Evolutionary conservation across 768 basidiomycete genomes (phyloP), one percentile per base, ranked within the genome.

Genomic region (Strobilomyces confusus): DNA sequence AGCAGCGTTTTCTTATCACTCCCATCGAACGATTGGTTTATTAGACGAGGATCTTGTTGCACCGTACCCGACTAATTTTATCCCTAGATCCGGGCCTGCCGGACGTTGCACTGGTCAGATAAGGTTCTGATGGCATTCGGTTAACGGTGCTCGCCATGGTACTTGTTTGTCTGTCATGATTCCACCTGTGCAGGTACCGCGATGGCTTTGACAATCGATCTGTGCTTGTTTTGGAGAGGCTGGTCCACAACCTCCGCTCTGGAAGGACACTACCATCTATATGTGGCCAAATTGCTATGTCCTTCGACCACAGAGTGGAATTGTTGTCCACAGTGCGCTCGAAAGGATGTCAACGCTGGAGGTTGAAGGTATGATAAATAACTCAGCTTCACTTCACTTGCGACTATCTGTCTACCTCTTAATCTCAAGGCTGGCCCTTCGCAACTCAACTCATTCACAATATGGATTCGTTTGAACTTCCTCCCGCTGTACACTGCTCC

Each of bases 331-430:
- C 53, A 59, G 41, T 25, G 46, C 33, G 15, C 44, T 32, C 5
- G 40, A 22, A 34, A 22, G 47, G 29, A 38, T 14, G 20, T 56
- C 54, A 58, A 55, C 54, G 55, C 51, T 26, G 26, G 26, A 46
- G 19, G 33, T 36, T 6, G 14, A 13, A 2, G 29, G 7, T 43
- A 38, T n/a, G 32, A 65, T 66, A 61, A 59, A 56, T 56, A 56
- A 42, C 49, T 4, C 43, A 14, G 23, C 14, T 15, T 20, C 15
- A 0, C 52, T 40, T 13, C 23, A 1, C 22, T 29, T 9, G 33
- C 9, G 17, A 23, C 36, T 19, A 19, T 33, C 7, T 17, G 26
- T 26, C 26, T 26, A 26, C 8, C 36, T 51, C 34, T 25, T 1
- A 33, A 34, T 20, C 33, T 26, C 26, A 4, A 26, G 26, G 26